These are phyloP conservation scores for Sanghuangporus sanghuang DNA, from an alignment of 1,284 basidiomycete species.

Conservation along the genomic window DNA sequence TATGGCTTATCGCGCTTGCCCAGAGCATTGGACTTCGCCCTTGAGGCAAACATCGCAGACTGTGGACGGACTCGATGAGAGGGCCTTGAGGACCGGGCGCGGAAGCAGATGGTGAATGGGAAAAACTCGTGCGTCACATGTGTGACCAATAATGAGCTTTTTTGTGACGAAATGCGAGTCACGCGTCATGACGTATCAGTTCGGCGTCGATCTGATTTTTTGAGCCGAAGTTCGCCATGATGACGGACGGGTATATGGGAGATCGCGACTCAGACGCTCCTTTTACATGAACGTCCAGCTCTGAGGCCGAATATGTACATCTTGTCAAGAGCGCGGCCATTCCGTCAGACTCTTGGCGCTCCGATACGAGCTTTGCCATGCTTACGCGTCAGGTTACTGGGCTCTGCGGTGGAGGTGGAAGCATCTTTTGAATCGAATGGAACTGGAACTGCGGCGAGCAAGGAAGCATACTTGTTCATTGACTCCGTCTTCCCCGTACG, in stretches of 20 bases:
- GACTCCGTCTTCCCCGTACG: slow-evolving; percentile 55
- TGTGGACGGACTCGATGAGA: slow-evolving; percentile 8
- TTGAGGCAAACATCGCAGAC: slow-evolving; percentile 12
- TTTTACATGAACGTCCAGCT: background rate
- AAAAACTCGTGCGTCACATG: background rate
- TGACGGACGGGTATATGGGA: background rate
- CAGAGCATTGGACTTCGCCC: background rate
- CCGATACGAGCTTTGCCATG: background rate
- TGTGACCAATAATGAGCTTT: background rate
- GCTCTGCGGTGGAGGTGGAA: background rate
- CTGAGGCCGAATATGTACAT: background rate
- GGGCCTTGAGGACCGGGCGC: background rate
- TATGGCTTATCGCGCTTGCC: slow-evolving; percentile 6
- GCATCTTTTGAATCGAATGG: background rate
- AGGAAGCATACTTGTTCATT: slow-evolving; percentile 44
- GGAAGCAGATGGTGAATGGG: background rate
- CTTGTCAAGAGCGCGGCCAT: background rate
- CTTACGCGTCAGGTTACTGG: background rate
- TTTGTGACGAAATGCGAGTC: background rate
- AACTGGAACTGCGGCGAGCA: background rate
- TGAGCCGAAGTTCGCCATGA: background rate
- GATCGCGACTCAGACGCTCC: background rate
- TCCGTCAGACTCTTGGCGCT: background rate
- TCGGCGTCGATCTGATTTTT: slow-evolving; percentile 1
- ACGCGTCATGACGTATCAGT: background rate